Evolutionary conservation across 2,329 filamentous ascomycete genomes (phyloP).

Genomic region (Colletotrichum navitas): DNA sequence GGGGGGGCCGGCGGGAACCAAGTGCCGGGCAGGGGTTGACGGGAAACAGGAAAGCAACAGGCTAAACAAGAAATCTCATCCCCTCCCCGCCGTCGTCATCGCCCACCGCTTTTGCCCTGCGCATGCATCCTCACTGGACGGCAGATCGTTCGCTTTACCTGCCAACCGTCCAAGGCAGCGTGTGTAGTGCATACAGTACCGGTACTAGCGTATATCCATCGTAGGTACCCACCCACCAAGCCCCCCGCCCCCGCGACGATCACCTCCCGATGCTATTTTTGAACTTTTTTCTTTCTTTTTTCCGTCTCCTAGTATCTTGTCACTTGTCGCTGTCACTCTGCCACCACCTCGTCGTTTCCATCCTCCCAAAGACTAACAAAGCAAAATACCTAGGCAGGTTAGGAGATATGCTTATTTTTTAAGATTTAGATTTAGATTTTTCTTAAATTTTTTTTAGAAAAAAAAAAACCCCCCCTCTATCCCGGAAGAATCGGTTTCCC

Average conservation of each 20-base stretch:
- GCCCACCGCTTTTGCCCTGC: neutral
- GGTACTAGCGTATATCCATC: no score
- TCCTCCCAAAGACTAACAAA: neutral
- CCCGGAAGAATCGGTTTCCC: neutral
- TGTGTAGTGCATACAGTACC: neutral
- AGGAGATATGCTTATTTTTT: slow-evolving; percentile 2
- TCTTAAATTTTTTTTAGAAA: no score
- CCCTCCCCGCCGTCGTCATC: neutral
- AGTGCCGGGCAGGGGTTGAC: neutral
- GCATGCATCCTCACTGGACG: neutral
- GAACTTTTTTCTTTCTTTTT: neutral
- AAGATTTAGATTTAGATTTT: no score
- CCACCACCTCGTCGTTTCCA: neutral
- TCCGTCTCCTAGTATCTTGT: neutral
- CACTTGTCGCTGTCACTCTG: neutral
- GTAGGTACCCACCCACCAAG: no score
- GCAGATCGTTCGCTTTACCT: no score
- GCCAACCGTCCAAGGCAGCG: slow-evolving; percentile 10
- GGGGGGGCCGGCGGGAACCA: neutral
- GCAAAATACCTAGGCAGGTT: neutral
- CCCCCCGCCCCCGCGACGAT: neutral
- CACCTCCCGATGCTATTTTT: slow-evolving; percentile 28
- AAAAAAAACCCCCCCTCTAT: no score
- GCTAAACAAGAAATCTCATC: neutral
- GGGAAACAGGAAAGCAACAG: neutral